These are phyloP conservation scores for Suillus sp. DNA, from an alignment of 768 basidiomycete genomes.

Conservation along the genomic window DNA sequence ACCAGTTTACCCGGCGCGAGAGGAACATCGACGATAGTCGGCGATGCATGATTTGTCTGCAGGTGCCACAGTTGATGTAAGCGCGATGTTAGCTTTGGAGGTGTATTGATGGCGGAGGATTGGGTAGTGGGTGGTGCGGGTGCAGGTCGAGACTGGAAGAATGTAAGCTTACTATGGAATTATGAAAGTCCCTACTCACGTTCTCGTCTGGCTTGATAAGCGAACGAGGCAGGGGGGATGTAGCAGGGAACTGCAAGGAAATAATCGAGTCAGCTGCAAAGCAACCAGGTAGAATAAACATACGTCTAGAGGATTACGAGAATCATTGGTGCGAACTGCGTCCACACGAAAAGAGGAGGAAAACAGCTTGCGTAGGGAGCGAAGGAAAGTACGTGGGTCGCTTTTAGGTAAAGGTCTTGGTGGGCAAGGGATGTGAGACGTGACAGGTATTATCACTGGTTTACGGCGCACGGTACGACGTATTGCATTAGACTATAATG, in stretches of 20 bases:
- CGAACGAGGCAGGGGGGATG: not conserved
- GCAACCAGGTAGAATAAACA: not conserved
- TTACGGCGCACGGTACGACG: too few relatives aligned
- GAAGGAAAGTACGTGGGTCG: too few relatives aligned
- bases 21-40: not conserved
- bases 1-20: not conserved
- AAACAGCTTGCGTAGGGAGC: too few relatives aligned
- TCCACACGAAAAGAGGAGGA: not conserved
- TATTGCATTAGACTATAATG: too few relatives aligned
- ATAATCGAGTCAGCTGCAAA: rapidly evolving
- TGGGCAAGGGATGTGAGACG: too few relatives aligned
- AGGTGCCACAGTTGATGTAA: not conserved
- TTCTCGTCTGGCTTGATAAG: not conserved
- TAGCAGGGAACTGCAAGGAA: not conserved
- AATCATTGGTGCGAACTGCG: not conserved
- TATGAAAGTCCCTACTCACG: not conserved
- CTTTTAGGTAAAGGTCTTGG: too few relatives aligned
- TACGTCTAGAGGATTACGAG: not conserved
- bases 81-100: rapidly evolving
- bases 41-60: not conserved
- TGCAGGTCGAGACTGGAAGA: not conserved
- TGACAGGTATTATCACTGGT: too few relatives aligned
- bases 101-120: not conserved
- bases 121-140: too few relatives aligned
- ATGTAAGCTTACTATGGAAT: not conserved